These are phyloP conservation scores for Tolypocladium paradoxum DNA, from an alignment of 2,329 filamentous ascomycete genomes.

Conservation along the genomic window DNA sequence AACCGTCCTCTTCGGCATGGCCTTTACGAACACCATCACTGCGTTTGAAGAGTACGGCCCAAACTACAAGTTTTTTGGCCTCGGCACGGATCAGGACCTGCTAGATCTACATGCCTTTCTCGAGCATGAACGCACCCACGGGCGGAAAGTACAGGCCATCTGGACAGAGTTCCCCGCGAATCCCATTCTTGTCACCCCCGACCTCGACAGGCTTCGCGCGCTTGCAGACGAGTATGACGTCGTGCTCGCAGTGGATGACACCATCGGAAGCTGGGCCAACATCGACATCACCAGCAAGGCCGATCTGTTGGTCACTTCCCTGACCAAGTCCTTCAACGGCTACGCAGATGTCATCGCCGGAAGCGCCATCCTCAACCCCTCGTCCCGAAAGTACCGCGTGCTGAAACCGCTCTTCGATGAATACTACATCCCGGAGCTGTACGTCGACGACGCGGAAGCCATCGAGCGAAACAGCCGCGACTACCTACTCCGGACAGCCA, in stretches of 20 bases:
- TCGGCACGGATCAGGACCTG: slow-evolving; percentile 24
- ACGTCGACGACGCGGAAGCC: slow-evolving; percentile 24
- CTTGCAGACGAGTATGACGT: slow-evolving; percentile 23
- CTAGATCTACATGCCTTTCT: slow-evolving; percentile 28
- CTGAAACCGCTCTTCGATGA: slow-evolving; percentile 15
- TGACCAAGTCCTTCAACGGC: slow-evolving; percentile 42
- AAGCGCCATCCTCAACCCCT: slow-evolving; percentile 28
- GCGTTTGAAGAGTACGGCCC: slow-evolving; percentile 26
- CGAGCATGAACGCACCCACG: slow-evolving; percentile 18
- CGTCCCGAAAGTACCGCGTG: slow-evolving; percentile 19
- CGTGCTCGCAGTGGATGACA: slow-evolving; percentile 28
- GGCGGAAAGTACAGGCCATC: slow-evolving; percentile 27
- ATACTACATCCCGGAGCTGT: slow-evolving; percentile 24
- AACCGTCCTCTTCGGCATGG: slow-evolving; percentile 28
- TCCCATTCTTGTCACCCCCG: slow-evolving; percentile 9
- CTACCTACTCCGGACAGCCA: slow-evolving; percentile 21
- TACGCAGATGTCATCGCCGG: slow-evolving; percentile 38
- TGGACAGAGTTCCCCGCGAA: slow-evolving; percentile 26
- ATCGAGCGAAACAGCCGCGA: slow-evolving; percentile 27
- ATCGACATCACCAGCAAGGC: slow-evolving; percentile 30
- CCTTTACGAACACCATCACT: slow-evolving; percentile 32
- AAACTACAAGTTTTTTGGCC: slow-evolving; percentile 31
- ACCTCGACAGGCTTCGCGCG: slow-evolving; percentile 8
- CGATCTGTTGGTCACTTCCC: slow-evolving; percentile 33
- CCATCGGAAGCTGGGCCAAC: slow-evolving; percentile 27